phyloP scores from a whole-genome alignment of 2,329 filamentous ascomycete species.

The Elsinoe necatrix region DNA sequence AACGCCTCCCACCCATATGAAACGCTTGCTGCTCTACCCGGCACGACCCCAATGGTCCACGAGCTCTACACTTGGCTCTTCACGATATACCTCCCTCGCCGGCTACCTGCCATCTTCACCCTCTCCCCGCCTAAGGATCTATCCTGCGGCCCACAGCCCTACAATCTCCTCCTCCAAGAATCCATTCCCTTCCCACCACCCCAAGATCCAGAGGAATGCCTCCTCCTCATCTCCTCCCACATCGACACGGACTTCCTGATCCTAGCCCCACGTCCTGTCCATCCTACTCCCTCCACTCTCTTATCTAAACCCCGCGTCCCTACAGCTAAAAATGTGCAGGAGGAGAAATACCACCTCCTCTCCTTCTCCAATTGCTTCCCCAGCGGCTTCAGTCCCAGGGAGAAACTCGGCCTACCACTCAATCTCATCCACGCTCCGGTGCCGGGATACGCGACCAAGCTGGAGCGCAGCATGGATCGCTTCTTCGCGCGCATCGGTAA shows the following conservation, averaged over 20 bases:
- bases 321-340: too few species aligned
- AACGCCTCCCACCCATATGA: constrained; percentile 38
- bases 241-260: constrained; percentile 55
- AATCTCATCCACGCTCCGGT: constrained; percentile 51
- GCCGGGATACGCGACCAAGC: constrained; percentile 48
- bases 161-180: constrained; percentile 17
- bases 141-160: constrained; percentile 27
- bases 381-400: constrained; percentile 48
- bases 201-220: constrained; percentile 37
- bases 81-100: constrained; percentile 46
- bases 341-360: constrained; percentile 45
- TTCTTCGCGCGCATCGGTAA: constrained; percentile 49
- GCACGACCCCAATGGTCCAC: constrained; percentile 40
- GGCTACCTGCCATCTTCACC: constrained; percentile 44
- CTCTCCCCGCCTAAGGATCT: constrained; percentile 28
- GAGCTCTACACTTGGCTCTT: constrained; percentile 52
- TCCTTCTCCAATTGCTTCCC: constrained; percentile 51
- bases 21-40: constrained; percentile 31
- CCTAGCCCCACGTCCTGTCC: constrained; percentile 28
- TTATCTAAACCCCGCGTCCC: too few species aligned
- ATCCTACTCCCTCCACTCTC: neutral
- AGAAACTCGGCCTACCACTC: constrained; percentile 47
- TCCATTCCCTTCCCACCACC: constrained; percentile 31
- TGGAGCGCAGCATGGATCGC: constrained; percentile 53
- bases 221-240: constrained; percentile 29